phyloP scores from a whole-genome alignment of 495 filamentous ascomycete genomes.

The Jackrogersella minutella region DNA sequence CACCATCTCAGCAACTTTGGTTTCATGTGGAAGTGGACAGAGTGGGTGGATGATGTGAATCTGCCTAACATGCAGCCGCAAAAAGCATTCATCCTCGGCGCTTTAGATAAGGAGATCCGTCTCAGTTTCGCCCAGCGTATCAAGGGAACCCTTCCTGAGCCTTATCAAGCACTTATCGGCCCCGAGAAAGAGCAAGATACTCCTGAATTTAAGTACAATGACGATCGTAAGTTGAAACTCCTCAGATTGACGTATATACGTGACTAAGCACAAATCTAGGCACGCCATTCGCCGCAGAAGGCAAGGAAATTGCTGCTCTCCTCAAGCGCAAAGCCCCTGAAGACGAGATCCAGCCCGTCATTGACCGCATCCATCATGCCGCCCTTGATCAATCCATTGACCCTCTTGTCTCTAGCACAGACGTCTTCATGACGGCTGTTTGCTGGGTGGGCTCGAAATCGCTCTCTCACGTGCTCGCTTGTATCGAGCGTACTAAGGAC shows the following conservation, averaged over 20 bases:
- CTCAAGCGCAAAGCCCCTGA: conserved; percentile 85
- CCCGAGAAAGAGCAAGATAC: conserved; percentile 91
- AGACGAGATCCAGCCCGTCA: conserved; percentile 77
- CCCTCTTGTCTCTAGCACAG: conserved; percentile 81
- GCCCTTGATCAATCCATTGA: conserved; percentile 75
- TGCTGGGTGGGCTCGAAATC: conserved; percentile 94
- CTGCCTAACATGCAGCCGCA: conserved; percentile 80
- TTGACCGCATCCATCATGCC: conserved; percentile 77
- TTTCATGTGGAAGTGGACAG: conserved; percentile 99
- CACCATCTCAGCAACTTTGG: conserved; percentile 99
- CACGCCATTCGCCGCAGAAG: conserved; percentile 82
- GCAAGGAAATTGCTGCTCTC: conserved; percentile 76
- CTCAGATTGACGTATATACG: not conserved
- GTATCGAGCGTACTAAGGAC: conserved; percentile 95
- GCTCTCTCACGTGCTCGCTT: conserved; percentile 92
- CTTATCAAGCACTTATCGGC: conserved; percentile 82
- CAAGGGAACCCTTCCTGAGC: conserved; percentile 87
- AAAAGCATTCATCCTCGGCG: conserved; percentile 89
- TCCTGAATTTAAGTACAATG: conserved; percentile 90
- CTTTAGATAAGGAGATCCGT: conserved; percentile 96
- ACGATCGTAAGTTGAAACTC: conserved; percentile 67
- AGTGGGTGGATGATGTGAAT: conserved; percentile 91
- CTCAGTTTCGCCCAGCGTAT: conserved; percentile 96
- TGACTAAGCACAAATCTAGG: conserved; percentile 54
- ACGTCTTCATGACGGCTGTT: conserved; percentile 91